Conservation (phyloP, 139 green algal genomes). For the Marvania coccoides region DNA sequence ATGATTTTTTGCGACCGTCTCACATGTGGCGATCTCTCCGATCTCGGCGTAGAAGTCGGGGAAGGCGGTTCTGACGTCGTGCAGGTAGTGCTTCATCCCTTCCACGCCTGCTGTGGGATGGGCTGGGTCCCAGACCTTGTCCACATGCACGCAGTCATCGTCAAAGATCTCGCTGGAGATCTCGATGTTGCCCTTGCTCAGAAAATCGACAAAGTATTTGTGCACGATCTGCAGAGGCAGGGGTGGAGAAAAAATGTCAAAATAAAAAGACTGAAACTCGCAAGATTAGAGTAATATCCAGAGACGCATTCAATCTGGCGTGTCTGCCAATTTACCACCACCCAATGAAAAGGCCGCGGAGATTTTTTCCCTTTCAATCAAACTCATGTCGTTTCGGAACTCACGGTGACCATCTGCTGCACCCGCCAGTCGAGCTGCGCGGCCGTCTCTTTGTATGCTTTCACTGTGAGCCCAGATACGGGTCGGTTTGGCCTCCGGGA, state of each 20-base stretch:
- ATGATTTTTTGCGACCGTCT: no score
- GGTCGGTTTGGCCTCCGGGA: no score
- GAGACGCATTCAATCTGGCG: no score
- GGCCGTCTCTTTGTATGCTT: not conserved
- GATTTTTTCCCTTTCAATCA: no score
- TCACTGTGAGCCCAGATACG: no score
- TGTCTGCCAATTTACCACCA: no score
- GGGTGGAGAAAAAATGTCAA: no score
- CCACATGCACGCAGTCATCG: constrained; percentile 3
- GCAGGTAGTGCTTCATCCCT: constrained; percentile 20
- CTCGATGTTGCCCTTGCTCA: constrained; percentile 10
- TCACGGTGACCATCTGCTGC: constrained; percentile 13
- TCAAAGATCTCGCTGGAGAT: constrained; percentile 13
- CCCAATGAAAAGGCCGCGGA: no score
- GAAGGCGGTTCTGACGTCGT: constrained; percentile 23
- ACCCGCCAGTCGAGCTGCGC: constrained; percentile 20
- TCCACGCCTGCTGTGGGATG: constrained; percentile 19
- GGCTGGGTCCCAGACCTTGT: constrained; percentile 19
- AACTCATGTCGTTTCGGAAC: no score
- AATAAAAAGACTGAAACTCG: no score
- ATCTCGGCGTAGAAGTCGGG: constrained; percentile 28
- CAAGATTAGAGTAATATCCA: no score
- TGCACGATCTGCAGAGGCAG: constrained; percentile 6
- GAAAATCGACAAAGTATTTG: constrained; percentile 19
- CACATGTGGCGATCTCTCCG: constrained; percentile 17